Evolutionary conservation across 1,139 yeast genomes (phyloP).

Genomic region (Tardiomyces depauwii): DNA sequence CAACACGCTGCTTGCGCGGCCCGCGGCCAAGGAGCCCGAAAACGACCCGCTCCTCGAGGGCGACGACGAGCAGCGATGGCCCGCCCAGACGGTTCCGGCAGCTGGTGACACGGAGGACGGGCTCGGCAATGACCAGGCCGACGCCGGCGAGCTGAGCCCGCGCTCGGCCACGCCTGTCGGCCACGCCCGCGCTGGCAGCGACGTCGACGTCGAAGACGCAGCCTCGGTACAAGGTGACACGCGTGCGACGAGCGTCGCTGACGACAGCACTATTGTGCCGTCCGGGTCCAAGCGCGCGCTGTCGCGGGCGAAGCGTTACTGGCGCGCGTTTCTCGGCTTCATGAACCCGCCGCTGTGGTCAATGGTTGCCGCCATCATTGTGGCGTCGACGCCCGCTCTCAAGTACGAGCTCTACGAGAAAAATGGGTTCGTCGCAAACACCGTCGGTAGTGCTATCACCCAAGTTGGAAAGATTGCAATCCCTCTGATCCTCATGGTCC

Average conservation of each 20-base stretch:
- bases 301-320: neutral
- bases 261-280: neutral
- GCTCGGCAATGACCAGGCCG: neutral
- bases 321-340: slow-evolving; percentile 29
- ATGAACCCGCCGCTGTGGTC: slow-evolving; percentile 97
- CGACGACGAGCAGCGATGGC: neutral
- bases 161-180: too few relatives aligned
- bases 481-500: slow-evolving; percentile 58
- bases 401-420: slow-evolving; percentile 53
- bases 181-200: neutral
- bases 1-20: slow-evolving; percentile 52
- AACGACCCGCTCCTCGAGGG: slow-evolving; percentile 4
- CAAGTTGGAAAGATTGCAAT: slow-evolving; percentile 85
- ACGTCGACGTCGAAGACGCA: neutral
- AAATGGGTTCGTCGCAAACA: slow-evolving; percentile 60
- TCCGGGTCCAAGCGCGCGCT: neutral
- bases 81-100: neutral
- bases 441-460: slow-evolving; percentile 62
- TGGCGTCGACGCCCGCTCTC: slow-evolving; percentile 68
- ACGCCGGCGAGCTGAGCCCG: too few relatives aligned
- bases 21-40: slow-evolving; percentile 21
- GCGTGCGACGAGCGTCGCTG: neutral
- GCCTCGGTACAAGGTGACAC: neutral
- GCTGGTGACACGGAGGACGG: neutral
- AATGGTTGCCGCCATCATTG: slow-evolving; percentile 71